Evolutionary conservation across 2,329 filamentous ascomycete species (phyloP), one percentile per base, ranked within the genome.

Genomic region (Phialocephala sp.): DNA sequence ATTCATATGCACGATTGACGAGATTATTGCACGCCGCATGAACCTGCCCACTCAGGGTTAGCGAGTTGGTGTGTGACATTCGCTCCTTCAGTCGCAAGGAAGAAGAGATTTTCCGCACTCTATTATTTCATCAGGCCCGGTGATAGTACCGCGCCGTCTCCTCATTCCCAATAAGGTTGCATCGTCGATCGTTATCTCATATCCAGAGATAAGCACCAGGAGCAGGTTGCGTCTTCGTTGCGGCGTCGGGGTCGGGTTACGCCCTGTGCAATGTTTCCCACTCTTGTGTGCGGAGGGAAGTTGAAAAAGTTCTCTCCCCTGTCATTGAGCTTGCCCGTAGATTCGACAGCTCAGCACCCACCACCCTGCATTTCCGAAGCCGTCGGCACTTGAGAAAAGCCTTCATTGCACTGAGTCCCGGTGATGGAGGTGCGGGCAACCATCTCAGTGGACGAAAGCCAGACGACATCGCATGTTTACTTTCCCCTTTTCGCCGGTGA

Each of bases 351-450:
- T 22, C 36, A 27, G 37, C 55, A 57, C 52, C 14, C 22, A 57
- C 9, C 35, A 52, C 24, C 24, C 41, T 59, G 47, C 56, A 59
- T 60, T 57, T 47, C 59, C 62, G 62, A 54, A 59, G 47, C 55
- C 61, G 35, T 61, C 68, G 68, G 64, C 68, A 68, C 68, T 68
- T 68, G 59, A 59, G 27, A 54, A 68, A 62, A 65, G 64, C 66
- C 63, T 68, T 63, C 52, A 59, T 50, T 47, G 45, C 37, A n/a
- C 24, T 35, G 47, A 63, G 20, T 66, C 66, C 68, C 66, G 67
- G 58, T 22, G 37, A 36, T 24, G 50, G 37, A 14, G 66, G 64
- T 62, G 68, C 65, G 66, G 66, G 54, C 68, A 64, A n/a, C 20
- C 5, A 8, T 62, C 41, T 62, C 59, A 59, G 41, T 65, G 58